phyloP scores from a whole-genome alignment of 495 filamentous ascomycete genomes.

The Physcia stellaris region DNA sequence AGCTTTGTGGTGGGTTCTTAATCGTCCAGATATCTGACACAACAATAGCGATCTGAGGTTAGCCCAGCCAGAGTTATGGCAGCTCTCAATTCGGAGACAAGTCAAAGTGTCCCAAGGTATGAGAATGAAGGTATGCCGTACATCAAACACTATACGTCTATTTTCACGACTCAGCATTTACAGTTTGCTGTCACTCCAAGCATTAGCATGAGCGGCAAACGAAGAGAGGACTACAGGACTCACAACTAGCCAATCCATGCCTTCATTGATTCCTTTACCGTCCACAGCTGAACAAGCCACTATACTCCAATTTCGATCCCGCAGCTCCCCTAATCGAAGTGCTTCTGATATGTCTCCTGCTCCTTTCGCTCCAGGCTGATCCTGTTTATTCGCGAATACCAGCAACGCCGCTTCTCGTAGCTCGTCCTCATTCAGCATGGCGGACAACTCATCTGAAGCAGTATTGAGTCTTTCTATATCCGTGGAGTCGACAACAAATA shows the following conservation, averaged over 20 bases:
- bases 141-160: no score
- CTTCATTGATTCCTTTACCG: constrained; percentile 83
- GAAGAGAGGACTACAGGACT: constrained; percentile 23
- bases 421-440: constrained; percentile 96
- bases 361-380: constrained; percentile 92
- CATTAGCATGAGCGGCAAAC: not conserved
- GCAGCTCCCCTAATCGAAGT: constrained; percentile 71
- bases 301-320: constrained; percentile 98
- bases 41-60: no score
- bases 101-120: no score
- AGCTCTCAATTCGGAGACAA: no score
- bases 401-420: constrained; percentile 80
- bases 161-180: constrained; percentile 23
- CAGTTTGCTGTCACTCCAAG: constrained; percentile 19
- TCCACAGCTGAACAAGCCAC: constrained; percentile 94
- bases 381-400: constrained; percentile 98
- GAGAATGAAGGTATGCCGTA: no score
- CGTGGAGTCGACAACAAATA: constrained; percentile 96
- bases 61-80: no score
- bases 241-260: constrained; percentile 99
- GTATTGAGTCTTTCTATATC: constrained; percentile 90
- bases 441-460: constrained; percentile 79
- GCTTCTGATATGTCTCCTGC: constrained; percentile 94
- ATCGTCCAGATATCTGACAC: no score
- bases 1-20: no score